Percentiles rank a stretch among this genome's conserved stretches.
Conservation (phyloP, 2,329 filamentous ascomycete species). For the Dactylellina cionopaga region DNA sequence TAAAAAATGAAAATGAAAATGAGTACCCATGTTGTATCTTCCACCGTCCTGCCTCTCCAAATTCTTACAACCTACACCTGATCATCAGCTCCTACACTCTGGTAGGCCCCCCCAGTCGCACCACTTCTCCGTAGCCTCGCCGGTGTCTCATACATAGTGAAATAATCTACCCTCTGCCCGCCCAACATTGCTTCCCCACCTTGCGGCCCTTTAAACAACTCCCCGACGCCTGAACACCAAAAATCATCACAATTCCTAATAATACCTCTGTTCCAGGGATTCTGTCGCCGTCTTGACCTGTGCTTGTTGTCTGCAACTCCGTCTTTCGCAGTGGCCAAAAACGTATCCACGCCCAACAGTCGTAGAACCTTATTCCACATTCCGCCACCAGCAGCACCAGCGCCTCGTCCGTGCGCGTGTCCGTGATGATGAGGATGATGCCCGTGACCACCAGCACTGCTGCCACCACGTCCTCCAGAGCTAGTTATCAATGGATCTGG, state of each 20-base stretch:
- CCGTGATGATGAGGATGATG: conserved; percentile 63
- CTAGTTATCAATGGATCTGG: conserved; percentile 66
- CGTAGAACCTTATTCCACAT: conserved; percentile 74
- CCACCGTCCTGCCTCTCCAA: conserved; percentile 10
- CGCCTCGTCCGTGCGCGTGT: conserved; percentile 65
- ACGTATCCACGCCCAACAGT: conserved; percentile 88
- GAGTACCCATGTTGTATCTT: no score
- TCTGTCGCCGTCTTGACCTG: conserved; percentile 65
- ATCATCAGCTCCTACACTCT: conserved; percentile 63
- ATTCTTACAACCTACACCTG: conserved; percentile 55
- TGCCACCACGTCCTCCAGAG: conserved; percentile 56
- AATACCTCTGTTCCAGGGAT: conserved; percentile 85
- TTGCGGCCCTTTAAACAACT: conserved; percentile 76
- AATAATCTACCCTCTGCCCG: conserved; percentile 85
- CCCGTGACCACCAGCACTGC: conserved; percentile 60
- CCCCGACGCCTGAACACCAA: conserved; percentile 87
- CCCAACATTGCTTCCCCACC: conserved; percentile 73
- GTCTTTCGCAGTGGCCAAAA: conserved; percentile 86
- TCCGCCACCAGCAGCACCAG: conserved; percentile 74
- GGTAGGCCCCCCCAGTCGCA: conserved; percentile 61
- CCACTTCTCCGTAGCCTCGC: conserved; percentile 61
- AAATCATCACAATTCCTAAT: conserved; percentile 95
- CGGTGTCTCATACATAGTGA: conserved; percentile 86
- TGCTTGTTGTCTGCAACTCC: conserved; percentile 70
- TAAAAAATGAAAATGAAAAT: no score